Conservation (phyloP, 73 alveolate genomes). For the Paramecium primaurelia region DNA sequence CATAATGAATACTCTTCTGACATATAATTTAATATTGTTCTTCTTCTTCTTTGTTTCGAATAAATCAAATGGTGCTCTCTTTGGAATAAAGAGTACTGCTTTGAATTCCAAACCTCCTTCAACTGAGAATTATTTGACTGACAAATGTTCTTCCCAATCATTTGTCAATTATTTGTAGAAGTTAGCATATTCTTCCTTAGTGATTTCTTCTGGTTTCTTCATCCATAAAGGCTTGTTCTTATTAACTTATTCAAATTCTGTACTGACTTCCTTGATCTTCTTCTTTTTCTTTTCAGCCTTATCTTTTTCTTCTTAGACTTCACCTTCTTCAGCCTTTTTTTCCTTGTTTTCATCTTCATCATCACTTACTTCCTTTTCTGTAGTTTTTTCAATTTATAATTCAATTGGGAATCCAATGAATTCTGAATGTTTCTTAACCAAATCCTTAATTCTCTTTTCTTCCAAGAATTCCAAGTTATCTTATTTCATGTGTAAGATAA, state of each 20-base stretch:
- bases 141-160: slow-evolving; percentile 99
- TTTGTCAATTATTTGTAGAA: slow-evolving; percentile 97
- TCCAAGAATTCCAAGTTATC: slow-evolving; percentile 98
- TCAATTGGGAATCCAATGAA: slow-evolving; percentile 99
- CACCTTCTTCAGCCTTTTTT: slow-evolving; percentile 85
- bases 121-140: slow-evolving; percentile 99
- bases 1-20: slow-evolving; percentile 99
- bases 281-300: slow-evolving; percentile 92
- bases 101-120: slow-evolving; percentile 99
- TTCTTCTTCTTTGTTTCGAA: slow-evolving; percentile 99
- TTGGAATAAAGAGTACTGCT: slow-evolving; percentile 99
- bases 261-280: slow-evolving; percentile 98
- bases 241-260: slow-evolving; percentile 98
- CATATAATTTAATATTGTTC: slow-evolving; percentile 97
- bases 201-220: slow-evolving; percentile 96
- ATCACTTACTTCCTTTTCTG: slow-evolving; percentile 97
- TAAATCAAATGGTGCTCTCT: slow-evolving; percentile 99
- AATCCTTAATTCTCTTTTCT: slow-evolving; percentile 96
- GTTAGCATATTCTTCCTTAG: slow-evolving; percentile 98
- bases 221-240: slow-evolving; percentile 99
- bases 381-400: slow-evolving; percentile 95
- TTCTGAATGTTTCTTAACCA: slow-evolving; percentile 98
- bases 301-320: slow-evolving; percentile 86
- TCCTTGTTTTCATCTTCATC: slow-evolving; percentile 96
- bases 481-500: slow-evolving; percentile 95